Evolutionary conservation across 208 protist genomes (phyloP), one percentile per base, ranked within the genome.

Genomic region (Histomonas meleagridis): DNA sequence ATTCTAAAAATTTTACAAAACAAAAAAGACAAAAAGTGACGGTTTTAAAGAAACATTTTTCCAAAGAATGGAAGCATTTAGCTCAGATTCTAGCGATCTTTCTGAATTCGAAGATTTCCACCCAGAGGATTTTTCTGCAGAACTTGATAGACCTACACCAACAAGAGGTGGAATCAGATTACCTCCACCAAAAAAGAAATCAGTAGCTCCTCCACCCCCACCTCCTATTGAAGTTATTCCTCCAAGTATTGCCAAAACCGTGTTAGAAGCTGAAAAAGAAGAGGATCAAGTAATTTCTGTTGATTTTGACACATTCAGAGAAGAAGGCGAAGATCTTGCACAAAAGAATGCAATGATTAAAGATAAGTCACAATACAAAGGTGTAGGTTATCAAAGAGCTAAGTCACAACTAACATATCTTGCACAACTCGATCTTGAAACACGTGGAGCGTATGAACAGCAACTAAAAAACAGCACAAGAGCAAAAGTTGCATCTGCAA

Each of bases 401-500:
- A 86, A 86, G 38, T 86, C 76, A 32, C 76, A 86, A 38, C 38
- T 86, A 38, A 86, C 76, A 12, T 86, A 86, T 38, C 43, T 86
- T 35, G 43, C 76, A 32, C 3, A 32, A 55, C 43, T 86, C 0
- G 76, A 86, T 86, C 43, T 43, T 43, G 46, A 43, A 51, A 51
- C 76, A 32, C 23, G 35, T 55, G 76, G 76, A 16, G 76, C 43
- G 14, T 43, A 26, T 86, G 76, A 86, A 55, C 23, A 18, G 7
- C 43, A 51, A 48, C 9, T 46, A 43, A 86, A 55, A 48, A 43
- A 55, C 28, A 86, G 23, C 26, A 55, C 76, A 16, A 7, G 76
- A 3, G 40, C 46, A 10, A 18, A 26, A 35, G 46, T 86, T 18
- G 46, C 9, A 14, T 32, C 76, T n/a, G n/a, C 26, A 18, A 43